A percentile compares a stretch with the other conserved stretches of the same genome.
phyloP scores from a whole-genome alignment of 2,329 filamentous ascomycete species.

The Nigrospora sphaerica region DNA sequence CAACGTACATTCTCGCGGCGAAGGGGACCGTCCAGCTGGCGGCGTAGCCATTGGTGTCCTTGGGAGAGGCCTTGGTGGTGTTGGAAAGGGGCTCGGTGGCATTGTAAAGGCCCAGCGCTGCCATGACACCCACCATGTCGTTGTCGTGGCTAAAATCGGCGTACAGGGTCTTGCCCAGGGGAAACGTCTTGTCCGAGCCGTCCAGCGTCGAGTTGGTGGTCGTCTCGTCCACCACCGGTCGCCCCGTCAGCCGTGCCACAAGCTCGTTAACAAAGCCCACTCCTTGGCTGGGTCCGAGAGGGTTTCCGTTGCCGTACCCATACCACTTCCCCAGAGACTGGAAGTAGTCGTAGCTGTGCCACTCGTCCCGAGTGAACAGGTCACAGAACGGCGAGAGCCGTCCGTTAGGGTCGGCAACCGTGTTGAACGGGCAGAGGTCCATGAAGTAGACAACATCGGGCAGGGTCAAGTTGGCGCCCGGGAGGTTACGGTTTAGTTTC shows the following conservation, averaged over 20 bases:
- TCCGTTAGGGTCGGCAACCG: slow-evolving; percentile 54
- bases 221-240: slow-evolving; percentile 65
- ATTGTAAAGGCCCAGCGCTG: slow-evolving; percentile 74
- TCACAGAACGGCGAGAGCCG: slow-evolving; percentile 65
- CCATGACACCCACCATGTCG: slow-evolving; percentile 70
- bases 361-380: slow-evolving; percentile 68
- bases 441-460: slow-evolving; percentile 66
- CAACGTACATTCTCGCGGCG: slow-evolving; percentile 72
- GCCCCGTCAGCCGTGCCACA: slow-evolving; percentile 53
- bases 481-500: slow-evolving; percentile 62
- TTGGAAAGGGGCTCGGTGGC: slow-evolving; percentile 47
- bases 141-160: slow-evolving; percentile 94
- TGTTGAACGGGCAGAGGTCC: slow-evolving; percentile 84
- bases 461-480: slow-evolving; percentile 56
- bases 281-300: slow-evolving; percentile 75
- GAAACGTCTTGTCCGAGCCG: slow-evolving; percentile 60
- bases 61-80: slow-evolving; percentile 39
- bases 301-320: slow-evolving; percentile 68
- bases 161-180: slow-evolving; percentile 61
- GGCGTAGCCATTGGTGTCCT: slow-evolving; percentile 59
- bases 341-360: slow-evolving; percentile 74
- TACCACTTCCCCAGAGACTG: slow-evolving; percentile 80
- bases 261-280: slow-evolving; percentile 51
- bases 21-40: slow-evolving; percentile 79
- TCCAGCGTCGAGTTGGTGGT: slow-evolving; percentile 75